Evolutionary conservation across 768 basidiomycete species (phyloP), one percentile per base, ranked within the genome.

Genomic region (Suillus weaverae): DNA sequence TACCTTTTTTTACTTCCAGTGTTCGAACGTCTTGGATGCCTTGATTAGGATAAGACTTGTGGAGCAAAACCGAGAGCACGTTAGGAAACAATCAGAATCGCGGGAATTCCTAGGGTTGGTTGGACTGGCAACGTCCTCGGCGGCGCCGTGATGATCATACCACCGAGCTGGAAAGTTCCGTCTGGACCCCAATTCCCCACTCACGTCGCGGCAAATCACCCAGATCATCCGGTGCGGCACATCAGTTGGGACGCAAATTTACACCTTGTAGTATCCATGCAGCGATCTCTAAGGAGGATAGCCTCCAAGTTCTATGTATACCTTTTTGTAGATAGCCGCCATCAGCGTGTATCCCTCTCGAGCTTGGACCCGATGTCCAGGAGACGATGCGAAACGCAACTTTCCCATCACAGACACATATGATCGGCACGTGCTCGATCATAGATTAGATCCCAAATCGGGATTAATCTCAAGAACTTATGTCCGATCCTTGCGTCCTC

Each of bases 361-460:
- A 57, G 56, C 18, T 57, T 57, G 56, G 56, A 16, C 16, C 16
- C 16, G 56, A 39, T 18, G 56, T 7, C 56, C 36, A 57, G 56
- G 56, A 57, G 56, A 57, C 55, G 36, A 55, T 36, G 54, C 35
- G 54, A 55, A 55, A 7, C 5, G 20, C 35, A 16, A 54, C 56
- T 22, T 30, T 57, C 56, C 16, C 56, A 57, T 57, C 54, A 9
- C 14, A 26, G 26, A 26, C 26, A 22, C 9, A 22, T 30, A 38
- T 26, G 56, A 57, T 39, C 36, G 14, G 36, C 36, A 57, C 56
- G 36, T 57, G 56, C 55, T 38, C 56, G 56, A 57, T 57, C 56
- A 18, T 18, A 30, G 10, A 57, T 38, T 57, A 26, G 5, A 13
- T 33, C 20, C 53, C 26, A 38, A 26, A 57, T 57, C 38, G 38